Conservation (phyloP, 768 basidiomycete genomes). For the Tylopilus cervinicoccineus region DNA sequence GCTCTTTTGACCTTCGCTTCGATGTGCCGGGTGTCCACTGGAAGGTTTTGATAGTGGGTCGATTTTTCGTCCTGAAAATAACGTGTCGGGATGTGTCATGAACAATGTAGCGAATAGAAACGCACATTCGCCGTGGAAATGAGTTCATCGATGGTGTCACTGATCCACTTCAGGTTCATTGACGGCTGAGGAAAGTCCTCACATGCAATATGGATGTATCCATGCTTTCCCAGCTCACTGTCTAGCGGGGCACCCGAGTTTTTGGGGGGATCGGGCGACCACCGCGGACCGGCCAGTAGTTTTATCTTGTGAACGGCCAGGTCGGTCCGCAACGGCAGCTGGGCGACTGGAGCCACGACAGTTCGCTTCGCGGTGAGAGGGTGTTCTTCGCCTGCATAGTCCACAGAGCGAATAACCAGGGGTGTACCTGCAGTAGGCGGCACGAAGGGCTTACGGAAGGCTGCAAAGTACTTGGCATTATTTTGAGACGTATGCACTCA, state of each 20-base stretch:
- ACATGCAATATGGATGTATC: slow-evolving; percentile 87
- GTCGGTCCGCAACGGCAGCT: slow-evolving; percentile 62
- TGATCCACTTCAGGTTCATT: slow-evolving; percentile 95
- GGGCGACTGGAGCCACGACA: slow-evolving; percentile 70
- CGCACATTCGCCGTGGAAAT: slow-evolving; percentile 83
- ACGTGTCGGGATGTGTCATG: slow-evolving; percentile 12
- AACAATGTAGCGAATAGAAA: slow-evolving; percentile 15
- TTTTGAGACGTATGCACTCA: slow-evolving; percentile 5
- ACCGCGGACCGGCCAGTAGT: slow-evolving; percentile 84
- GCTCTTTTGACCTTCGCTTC: slow-evolving; percentile 68
- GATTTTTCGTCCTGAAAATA: slow-evolving; percentile 33
- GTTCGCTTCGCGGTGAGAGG: slow-evolving; percentile 68
- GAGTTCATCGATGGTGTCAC: slow-evolving; percentile 77
- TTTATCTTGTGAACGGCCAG: slow-evolving; percentile 79
- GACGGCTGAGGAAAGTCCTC: slow-evolving; percentile 78
- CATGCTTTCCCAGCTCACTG: slow-evolving; percentile 51
- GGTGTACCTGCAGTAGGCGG: slow-evolving; percentile 58
- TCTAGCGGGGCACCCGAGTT: slow-evolving; percentile 55
- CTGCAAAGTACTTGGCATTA: slow-evolving; percentile 36
- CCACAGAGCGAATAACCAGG: slow-evolving; percentile 67
- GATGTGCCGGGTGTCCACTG: slow-evolving; percentile 80
- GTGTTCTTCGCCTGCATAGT: slow-evolving; percentile 75
- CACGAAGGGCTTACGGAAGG: slow-evolving; percentile 75
- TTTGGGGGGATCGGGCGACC: slow-evolving; percentile 70
- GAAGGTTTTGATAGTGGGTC: slow-evolving; percentile 53